A percentile compares a stretch with the other conserved stretches of the same genome.
These are phyloP conservation scores for Lenzites betulinus DNA, from an alignment of 768 basidiomycete genomes.

Conservation along the genomic window DNA sequence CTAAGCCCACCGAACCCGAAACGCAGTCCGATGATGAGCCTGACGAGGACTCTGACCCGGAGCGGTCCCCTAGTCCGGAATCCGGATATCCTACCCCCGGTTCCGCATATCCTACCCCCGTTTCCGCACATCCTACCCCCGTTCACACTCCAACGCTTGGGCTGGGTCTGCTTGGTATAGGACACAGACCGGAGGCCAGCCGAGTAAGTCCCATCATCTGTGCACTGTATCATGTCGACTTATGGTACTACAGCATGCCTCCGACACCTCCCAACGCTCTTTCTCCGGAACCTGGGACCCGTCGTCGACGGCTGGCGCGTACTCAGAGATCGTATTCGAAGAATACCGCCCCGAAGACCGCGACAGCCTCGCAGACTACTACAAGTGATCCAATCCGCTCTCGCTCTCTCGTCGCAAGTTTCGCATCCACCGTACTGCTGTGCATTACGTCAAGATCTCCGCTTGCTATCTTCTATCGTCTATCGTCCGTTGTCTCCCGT, in stretches of 20 bases:
- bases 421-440: background rate
- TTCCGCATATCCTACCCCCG: background rate
- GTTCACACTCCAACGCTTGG: background rate
- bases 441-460: background rate
- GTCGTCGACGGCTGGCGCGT: background rate
- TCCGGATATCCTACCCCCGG: background rate
- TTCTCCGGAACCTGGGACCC: conserved; percentile 22
- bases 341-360: conserved; percentile 14
- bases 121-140: background rate
- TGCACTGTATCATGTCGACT: background rate
- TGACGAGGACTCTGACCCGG: background rate
- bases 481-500: background rate
- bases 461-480: background rate
- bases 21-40: background rate
- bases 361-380: conserved; percentile 12
- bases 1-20: background rate
- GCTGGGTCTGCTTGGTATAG: background rate
- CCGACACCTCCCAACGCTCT: conserved; percentile 8
- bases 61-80: background rate
- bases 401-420: conserved; percentile 1
- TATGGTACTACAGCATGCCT: background rate
- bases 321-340: conserved; percentile 6
- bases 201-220: background rate
- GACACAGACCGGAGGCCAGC: background rate
- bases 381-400: conserved; percentile 5